Evolutionary conservation across 352 stramenopile species (phyloP), one percentile per base, ranked within the genome.

Genomic region (Globisporangium rhizosaccharum): DNA sequence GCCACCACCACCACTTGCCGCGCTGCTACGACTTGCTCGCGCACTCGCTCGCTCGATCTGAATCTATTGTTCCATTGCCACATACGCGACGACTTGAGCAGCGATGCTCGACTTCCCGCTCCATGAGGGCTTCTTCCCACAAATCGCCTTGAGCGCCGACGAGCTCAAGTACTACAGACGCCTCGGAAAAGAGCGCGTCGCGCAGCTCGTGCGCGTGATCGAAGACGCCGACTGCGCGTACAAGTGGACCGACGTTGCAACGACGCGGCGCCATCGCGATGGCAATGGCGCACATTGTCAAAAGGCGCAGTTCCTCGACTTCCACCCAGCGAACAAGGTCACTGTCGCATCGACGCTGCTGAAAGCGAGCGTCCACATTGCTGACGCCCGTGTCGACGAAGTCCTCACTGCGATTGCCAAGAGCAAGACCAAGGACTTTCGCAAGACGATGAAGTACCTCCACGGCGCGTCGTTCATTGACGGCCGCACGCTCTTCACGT

Each of bases 111-210:
- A 80, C 56, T 77, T 83, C 50, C 72, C 84, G 53, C 70, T 90
- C 25, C 73, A 76, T 53, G 62, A 85, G 51, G 79, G 74, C 41
- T 90, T 92, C 68, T 94, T 94, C 69, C 84, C 84, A 48, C 79
- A 88, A 56, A 66, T 94, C 62, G 79, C 82, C 56, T 63, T 94
- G 20, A 88, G 75, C 15, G 66, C 80, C 11, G 78, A 90, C 17
- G 79, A 94, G 55, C 63, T 92, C 42, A 76, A 79, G 66, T 78
- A 89, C 64, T 89, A 89, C 62, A 75, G 83, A 28, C 81, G 79
- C 10, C 65, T 90, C 1, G 72, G 76, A 62, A 86, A 87, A 62
- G 79, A 88, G 60, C 79, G 81, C 12, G 67, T 94, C 47, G 58
- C 63, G 10, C 68, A 88, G 48, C 71, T 94, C 55, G 73, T 85